Conservation (phyloP, 2,329 filamentous ascomycete species). For the Exophiala alcalophila region DNA sequence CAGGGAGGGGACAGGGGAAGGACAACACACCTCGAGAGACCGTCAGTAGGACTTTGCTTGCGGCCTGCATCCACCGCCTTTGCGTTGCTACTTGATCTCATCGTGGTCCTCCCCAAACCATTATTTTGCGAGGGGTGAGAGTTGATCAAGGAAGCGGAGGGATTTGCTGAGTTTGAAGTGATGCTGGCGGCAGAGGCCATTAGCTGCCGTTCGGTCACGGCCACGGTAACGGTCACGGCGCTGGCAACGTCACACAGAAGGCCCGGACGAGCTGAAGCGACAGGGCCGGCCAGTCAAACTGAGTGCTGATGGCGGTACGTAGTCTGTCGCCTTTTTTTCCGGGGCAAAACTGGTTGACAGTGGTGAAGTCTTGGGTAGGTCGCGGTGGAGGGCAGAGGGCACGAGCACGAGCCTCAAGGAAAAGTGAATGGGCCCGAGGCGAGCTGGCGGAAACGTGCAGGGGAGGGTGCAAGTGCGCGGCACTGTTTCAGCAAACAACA, state of each 20-base stretch:
- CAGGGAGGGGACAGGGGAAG: conserved; percentile 1
- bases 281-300: conserved; percentile 26
- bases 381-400: conserved; percentile 12
- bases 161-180: conserved; percentile 19
- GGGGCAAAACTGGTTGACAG: conserved; percentile 12
- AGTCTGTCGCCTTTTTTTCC: conserved; percentile 6
- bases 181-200: conserved; percentile 30
- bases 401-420: conserved; percentile 24
- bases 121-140: conserved; percentile 25
- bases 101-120: conserved; percentile 25
- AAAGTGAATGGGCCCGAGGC: conserved; percentile 10
- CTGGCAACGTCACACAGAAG: conserved; percentile 29
- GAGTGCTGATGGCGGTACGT: conserved; percentile 7
- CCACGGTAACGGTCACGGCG: too few relatives aligned
- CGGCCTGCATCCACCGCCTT: conserved; percentile 27
- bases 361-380: conserved; percentile 14
- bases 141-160: conserved; percentile 15
- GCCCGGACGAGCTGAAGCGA: conserved; percentile 22
- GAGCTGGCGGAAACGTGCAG: conserved; percentile 16
- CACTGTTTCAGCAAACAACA: conserved; percentile 7
- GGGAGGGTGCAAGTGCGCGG: conserved; percentile 6
- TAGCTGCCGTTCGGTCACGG: conserved; percentile 26
- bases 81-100: conserved; percentile 28
- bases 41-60: conserved; percentile 30
- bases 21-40: conserved; percentile 20